Evolutionary conservation across 352 stramenopile species (phyloP), one percentile per base, ranked within the genome.

Genomic region (Phytopythium ostracodes): DNA sequence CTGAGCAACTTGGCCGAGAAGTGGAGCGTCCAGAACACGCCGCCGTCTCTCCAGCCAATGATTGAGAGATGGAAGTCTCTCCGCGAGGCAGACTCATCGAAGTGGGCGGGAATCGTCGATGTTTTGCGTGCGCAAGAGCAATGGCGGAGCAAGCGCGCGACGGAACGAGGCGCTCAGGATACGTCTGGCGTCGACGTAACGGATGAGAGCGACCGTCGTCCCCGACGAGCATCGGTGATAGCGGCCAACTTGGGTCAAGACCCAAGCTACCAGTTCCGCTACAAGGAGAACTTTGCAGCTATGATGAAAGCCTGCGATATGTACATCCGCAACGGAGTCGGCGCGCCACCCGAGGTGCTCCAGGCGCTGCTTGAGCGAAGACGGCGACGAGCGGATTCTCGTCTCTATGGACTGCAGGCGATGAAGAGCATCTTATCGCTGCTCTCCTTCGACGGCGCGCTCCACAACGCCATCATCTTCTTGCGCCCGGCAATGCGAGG

Each of bases 231-330:
- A 4, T 60, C 55, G 22, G 27, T 60, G 17, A 50, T 49, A 4
- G 15, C 12, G 24, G 36, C 14, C 15, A 24, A 5, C 4, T 42
- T 60, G 10, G 42, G 40, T 24, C 63, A 70, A 64, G 79, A 51
- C 61, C 70, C 59, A 33, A 46, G n/a, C 15, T 46, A 59, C 47
- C 71, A 56, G 65, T 80, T 74, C 20, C 68, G 74, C 31, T 90
- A 92, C 42, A 83, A 84, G 17, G 74, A 72, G 24, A 90, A 65
- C 42, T 92, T 94, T 57, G 78, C 76, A 1, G 87, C 87, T 0
- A 91, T 89, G 73, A 76, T 96, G 63, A 89, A 89, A 61, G 87
- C 87, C 4, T 96, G 87, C 56, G 87, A 94, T 58, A 57, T 96
- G 54, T 96, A 96, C 52, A 89, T 96, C 66, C 84, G 86, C 49